Evolutionary conservation across 2,329 filamentous ascomycete genomes (phyloP).

Genomic region (Arthroderma sp.): DNA sequence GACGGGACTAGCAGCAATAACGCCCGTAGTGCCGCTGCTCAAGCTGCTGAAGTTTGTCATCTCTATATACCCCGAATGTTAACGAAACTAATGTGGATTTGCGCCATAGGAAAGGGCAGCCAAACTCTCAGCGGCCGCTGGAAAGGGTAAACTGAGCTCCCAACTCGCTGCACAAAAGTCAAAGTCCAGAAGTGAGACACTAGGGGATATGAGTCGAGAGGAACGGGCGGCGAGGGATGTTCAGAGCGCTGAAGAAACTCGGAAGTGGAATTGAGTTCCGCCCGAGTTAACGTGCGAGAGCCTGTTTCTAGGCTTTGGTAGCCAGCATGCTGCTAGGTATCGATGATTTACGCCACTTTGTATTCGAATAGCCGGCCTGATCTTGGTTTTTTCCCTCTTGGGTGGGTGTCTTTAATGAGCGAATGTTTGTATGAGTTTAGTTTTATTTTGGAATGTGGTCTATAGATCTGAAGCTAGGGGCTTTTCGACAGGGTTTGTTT

Average conservation of each 20-base stretch:
- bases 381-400: not conserved
- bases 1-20: constrained; percentile 41
- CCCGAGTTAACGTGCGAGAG: not conserved
- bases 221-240: constrained; percentile 56
- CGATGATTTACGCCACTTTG: not conserved
- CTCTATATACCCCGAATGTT: not conserved
- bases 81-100: not conserved
- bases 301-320: not conserved
- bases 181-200: constrained; percentile 54
- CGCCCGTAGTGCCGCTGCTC: constrained; percentile 60
- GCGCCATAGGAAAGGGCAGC: constrained; percentile 53
- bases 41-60: constrained; percentile 66
- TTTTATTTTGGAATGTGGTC: not conserved
- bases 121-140: constrained; percentile 32
- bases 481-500: not conserved
- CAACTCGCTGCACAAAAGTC: constrained; percentile 66
- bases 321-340: no score
- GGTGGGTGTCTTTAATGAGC: not conserved
- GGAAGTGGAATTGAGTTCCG: constrained; percentile 43
- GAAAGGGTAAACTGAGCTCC: constrained; percentile 55
- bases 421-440: not conserved
- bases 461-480: no score
- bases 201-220: constrained; percentile 55
- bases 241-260: constrained; percentile 48
- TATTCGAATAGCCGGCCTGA: not conserved